Evolutionary conservation across 495 filamentous ascomycete species (phyloP).

Genomic region (Penicillium desertorum): DNA sequence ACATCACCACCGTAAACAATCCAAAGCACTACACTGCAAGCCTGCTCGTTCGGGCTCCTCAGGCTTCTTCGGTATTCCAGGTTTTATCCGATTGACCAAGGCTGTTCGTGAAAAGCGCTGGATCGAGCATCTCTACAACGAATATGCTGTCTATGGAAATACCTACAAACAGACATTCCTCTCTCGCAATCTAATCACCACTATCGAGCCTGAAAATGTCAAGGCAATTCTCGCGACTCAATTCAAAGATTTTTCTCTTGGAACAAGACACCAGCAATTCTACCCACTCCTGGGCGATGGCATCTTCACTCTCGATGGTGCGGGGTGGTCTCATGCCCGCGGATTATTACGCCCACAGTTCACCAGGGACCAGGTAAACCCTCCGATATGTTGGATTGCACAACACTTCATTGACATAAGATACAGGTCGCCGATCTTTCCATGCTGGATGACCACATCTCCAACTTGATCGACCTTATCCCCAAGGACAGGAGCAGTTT

Average conservation of each 20-base stretch:
- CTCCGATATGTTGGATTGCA: background rate
- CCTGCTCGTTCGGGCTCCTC: constrained; percentile 23
- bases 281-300: constrained; percentile 54
- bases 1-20: constrained; percentile 31
- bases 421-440: constrained; percentile 41
- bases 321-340: constrained; percentile 60
- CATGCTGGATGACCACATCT: constrained; percentile 57
- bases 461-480: constrained; percentile 50
- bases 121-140: constrained; percentile 36
- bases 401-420: constrained; percentile 3
- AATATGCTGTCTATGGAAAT: constrained; percentile 34
- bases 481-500: constrained; percentile 51
- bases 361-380: constrained; percentile 46
- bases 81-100: constrained; percentile 29
- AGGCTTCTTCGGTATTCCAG: constrained; percentile 33
- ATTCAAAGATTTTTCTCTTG: constrained; percentile 66
- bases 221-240: constrained; percentile 81
- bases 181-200: constrained; percentile 43
- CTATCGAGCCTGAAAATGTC: constrained; percentile 79
- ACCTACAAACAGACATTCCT: constrained; percentile 38
- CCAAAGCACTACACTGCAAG: constrained; percentile 41
- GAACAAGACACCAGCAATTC: constrained; percentile 45
- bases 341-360: constrained; percentile 56
- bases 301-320: constrained; percentile 72
- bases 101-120: constrained; percentile 36